A percentile compares a stretch with the other conserved stretches of the same genome.
phyloP scores from a whole-genome alignment of 2,329 filamentous ascomycete species.

The Cercospora canescens region DNA sequence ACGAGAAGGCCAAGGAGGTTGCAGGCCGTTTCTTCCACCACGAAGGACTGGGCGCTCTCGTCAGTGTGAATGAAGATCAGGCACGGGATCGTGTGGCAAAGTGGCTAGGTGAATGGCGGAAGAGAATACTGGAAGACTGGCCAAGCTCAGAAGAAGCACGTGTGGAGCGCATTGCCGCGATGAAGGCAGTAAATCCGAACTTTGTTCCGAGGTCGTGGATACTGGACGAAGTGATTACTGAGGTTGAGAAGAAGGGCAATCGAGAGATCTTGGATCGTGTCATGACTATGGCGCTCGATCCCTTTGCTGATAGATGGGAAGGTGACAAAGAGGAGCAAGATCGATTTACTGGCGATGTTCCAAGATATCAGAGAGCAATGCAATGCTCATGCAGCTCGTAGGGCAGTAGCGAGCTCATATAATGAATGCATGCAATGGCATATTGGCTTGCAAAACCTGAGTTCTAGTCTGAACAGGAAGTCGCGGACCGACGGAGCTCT shows the following conservation, averaged over 20 bases:
- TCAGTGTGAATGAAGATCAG: constrained; percentile 59
- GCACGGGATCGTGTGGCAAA: constrained; percentile 67
- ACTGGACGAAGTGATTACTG: constrained; percentile 85
- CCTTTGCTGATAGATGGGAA: constrained; percentile 79
- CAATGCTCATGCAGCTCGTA: constrained; percentile 96
- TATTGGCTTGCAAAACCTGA: no score
- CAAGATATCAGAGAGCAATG: constrained; percentile 72
- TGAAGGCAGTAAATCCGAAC: constrained; percentile 89
- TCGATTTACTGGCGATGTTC: constrained; percentile 83
- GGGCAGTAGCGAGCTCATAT: background rate
- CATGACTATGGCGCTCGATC: constrained; percentile 80
- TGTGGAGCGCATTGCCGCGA: constrained; percentile 64
- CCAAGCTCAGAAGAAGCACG: constrained; percentile 57
- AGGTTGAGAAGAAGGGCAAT: constrained; percentile 83
- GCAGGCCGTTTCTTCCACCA: constrained; percentile 78
- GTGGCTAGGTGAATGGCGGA: constrained; percentile 81
- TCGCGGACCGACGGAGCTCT: background rate
- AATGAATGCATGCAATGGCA: background rate
- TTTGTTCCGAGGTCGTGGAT: constrained; percentile 92
- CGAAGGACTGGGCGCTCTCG: constrained; percentile 64
- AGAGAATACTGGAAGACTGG: constrained; percentile 76
- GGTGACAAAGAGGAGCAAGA: constrained; percentile 71
- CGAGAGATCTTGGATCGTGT: constrained; percentile 73
- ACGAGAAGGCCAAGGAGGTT: constrained; percentile 62
- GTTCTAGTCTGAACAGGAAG: background rate